Conservation (phyloP, 2,329 filamentous ascomycete genomes). For the Aspergillaceae sp. region DNA sequence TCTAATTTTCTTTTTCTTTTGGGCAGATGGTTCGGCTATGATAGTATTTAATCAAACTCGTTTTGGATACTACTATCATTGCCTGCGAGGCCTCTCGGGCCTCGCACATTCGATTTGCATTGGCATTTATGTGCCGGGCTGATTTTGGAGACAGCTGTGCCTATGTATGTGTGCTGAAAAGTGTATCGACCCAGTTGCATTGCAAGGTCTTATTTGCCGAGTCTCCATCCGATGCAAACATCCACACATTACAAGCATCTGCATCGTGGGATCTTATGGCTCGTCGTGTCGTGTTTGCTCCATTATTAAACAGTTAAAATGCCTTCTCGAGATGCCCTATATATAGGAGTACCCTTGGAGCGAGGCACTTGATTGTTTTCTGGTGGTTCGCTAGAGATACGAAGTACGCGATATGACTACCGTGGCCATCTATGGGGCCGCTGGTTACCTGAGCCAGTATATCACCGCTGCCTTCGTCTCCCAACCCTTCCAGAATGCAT, state of each 20-base stretch:
- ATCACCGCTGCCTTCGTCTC: conserved; percentile 17
- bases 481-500: conserved; percentile 8
- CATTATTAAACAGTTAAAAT: background rate
- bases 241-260: background rate
- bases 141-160: no score
- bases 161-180: no score
- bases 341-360: background rate
- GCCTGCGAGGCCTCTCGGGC: no score
- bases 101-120: no score
- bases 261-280: background rate
- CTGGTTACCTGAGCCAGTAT: conserved; percentile 18
- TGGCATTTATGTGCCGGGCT: no score
- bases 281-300: background rate
- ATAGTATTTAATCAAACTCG: no score
- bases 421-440: conserved; percentile 20
- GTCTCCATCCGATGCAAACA: background rate
- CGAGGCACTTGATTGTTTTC: no score
- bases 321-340: background rate
- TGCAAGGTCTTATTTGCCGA: background rate
- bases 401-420: background rate
- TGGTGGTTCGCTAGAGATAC: no score
- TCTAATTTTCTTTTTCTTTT: background rate
- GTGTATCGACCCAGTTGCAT: no score
- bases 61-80: no score
- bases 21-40: no score